These are phyloP conservation scores for Zygosaccharomyces lentus DNA, from an alignment of 805 yeast genomes.

Conservation along the genomic window DNA sequence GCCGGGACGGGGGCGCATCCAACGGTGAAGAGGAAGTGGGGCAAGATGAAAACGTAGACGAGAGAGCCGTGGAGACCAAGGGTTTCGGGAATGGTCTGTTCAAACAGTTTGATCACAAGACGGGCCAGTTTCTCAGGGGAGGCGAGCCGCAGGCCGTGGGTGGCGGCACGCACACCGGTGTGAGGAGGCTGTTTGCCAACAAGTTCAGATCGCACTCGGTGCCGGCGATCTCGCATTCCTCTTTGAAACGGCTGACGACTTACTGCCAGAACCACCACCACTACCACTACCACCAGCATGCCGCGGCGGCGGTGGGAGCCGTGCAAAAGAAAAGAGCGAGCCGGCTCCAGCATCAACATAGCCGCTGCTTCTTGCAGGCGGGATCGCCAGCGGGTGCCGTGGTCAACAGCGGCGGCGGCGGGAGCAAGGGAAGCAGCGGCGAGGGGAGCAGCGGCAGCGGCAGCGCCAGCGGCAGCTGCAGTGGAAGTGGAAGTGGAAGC, in stretches of 20 bases:
- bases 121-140: conserved; percentile 29
- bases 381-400: background rate
- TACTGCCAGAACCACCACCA: conserved; percentile 15
- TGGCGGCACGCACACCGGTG: background rate
- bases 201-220: conserved; percentile 34
- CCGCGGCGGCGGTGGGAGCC: background rate
- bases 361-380: conserved; percentile 4
- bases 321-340: conserved; percentile 3
- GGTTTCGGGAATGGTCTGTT: conserved; percentile 15
- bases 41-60: background rate
- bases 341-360: conserved; percentile 7
- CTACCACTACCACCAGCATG: conserved; percentile 13
- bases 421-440: background rate
- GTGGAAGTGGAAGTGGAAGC: background rate
- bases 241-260: conserved; percentile 24
- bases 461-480: background rate
- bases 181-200: conserved; percentile 8
- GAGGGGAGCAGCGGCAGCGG: background rate
- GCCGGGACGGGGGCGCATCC: background rate
- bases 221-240: conserved; percentile 34
- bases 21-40: conserved; percentile 1
- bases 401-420: background rate
- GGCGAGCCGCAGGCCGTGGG: background rate
- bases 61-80: background rate
- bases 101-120: conserved; percentile 32